Evolutionary conservation across 305 asterid genomes (phyloP).

Genomic region (Andrographis paniculata): DNA sequence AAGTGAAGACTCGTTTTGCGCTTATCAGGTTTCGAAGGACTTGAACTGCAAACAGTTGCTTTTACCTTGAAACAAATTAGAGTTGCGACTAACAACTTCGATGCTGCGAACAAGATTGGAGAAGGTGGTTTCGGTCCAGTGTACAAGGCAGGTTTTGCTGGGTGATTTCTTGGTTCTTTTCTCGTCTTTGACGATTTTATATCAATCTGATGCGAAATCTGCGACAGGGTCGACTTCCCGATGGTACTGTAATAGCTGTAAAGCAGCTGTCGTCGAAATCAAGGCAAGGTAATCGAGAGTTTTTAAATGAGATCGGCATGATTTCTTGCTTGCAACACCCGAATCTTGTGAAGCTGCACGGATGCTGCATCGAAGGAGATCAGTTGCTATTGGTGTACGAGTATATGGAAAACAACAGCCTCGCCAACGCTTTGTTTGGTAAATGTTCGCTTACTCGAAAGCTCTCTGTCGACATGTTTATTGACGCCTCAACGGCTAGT

Average conservation of each 20-base stretch:
- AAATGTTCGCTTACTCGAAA: conserved; percentile 7
- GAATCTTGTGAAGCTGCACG: conserved; percentile 83
- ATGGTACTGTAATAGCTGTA: conserved; percentile 81
- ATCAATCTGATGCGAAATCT: conserved; percentile 18
- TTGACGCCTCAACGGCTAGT: conserved; percentile 7
- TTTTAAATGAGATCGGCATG: conserved; percentile 82
- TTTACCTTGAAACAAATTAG: conserved; percentile 74
- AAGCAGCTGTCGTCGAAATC: conserved; percentile 87
- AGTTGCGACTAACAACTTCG: conserved; percentile 82
- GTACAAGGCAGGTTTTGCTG: conserved; percentile 41
- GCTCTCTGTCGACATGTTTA: not conserved
- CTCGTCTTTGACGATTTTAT: not conserved
- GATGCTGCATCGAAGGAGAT: conserved; percentile 85
- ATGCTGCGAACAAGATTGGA: conserved; percentile 63
- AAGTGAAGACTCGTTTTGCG: conserved; percentile 12
- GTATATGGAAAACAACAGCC: conserved; percentile 93
- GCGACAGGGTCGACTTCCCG: conserved; percentile 60
- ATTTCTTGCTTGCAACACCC: conserved; percentile 87
- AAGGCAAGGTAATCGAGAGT: conserved; percentile 84
- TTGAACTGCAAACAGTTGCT: conserved; percentile 61
- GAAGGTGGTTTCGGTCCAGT: conserved; percentile 99
- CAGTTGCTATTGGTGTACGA: conserved; percentile 80
- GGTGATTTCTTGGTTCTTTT: not conserved
- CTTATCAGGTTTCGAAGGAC: conserved; percentile 54
- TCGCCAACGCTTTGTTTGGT: conserved; percentile 74